phyloP scores from a whole-genome alignment of 306 rosid species.

The Quercus cerris region DNA sequence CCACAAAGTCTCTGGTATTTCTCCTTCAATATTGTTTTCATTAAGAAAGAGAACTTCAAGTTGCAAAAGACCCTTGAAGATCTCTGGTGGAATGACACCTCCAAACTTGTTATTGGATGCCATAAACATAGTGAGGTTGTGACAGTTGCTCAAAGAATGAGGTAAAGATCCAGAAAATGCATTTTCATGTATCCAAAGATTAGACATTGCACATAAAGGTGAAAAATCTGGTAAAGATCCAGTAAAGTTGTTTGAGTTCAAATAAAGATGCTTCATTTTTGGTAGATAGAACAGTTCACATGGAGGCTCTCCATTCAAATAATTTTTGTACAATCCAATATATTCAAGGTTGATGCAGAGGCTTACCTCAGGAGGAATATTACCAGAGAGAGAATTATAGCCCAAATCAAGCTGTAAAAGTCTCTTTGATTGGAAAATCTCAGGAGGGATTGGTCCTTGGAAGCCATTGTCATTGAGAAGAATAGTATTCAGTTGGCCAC shows the following conservation, averaged over 20 bases:
- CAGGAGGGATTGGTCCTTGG: conserved; percentile 15
- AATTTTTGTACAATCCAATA: conserved; percentile 18
- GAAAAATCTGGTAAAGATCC: conserved; percentile 17
- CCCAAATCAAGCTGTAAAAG: conserved; percentile 16
- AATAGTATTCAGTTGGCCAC: conserved; percentile 9
- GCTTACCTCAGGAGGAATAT: conserved; percentile 23
- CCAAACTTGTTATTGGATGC: conserved; percentile 12
- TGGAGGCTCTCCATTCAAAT: conserved; percentile 15
- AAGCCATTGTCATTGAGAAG: conserved; percentile 18
- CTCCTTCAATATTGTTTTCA: conserved; percentile 14
- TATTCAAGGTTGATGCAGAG: conserved; percentile 12
- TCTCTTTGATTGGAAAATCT: conserved; percentile 8
- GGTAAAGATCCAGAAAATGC: conserved; percentile 17
- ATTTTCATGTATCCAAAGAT: conserved; percentile 18
- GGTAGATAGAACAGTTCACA: conserved; percentile 3
- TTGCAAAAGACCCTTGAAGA: conserved; percentile 12
- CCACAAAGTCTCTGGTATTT: conserved; percentile 22
- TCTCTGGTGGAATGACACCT: conserved; percentile 13
- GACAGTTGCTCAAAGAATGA: conserved; percentile 3
- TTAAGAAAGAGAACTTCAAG: conserved; percentile 12
- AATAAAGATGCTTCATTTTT: conserved; percentile 12
- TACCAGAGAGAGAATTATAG: conserved; percentile 17
- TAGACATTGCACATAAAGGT: conserved; percentile 10
- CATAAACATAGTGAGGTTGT: conserved; percentile 7
- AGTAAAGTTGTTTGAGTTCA: conserved; percentile 13